phyloP scores from a whole-genome alignment of 192 early-diverging fungal genomes.

The Coemansia sp. region DNA sequence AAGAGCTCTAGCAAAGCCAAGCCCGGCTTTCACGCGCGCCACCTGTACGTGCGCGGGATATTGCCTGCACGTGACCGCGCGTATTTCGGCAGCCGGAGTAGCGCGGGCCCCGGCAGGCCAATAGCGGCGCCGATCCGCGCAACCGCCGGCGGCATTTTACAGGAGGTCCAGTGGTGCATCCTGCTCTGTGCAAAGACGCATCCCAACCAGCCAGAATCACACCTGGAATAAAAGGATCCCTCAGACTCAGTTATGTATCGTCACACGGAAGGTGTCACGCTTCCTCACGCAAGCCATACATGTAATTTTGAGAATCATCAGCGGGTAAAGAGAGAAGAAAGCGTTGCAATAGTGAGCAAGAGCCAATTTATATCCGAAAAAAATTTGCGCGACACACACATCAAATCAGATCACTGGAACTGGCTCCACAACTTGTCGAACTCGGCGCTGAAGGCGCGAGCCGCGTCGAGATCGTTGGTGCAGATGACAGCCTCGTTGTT shows the following conservation, averaged over 20 bases:
- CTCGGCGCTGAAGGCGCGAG: slow-evolving; percentile 56
- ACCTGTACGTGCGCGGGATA: not conserved
- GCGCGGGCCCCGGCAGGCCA: too few relatives aligned
- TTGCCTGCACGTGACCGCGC: not conserved
- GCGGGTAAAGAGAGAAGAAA: slow-evolving; percentile 3
- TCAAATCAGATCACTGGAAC: slow-evolving; percentile 37
- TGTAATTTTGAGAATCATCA: slow-evolving; percentile 33
- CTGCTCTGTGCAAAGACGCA: too few relatives aligned
- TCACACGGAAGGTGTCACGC: slow-evolving; percentile 30
- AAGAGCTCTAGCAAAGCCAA: not conserved
- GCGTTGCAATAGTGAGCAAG: not conserved
- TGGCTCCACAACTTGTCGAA: slow-evolving; percentile 61
- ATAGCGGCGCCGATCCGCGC: too few relatives aligned
- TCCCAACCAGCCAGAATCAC: not conserved
- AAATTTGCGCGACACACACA: slow-evolving; percentile 3
- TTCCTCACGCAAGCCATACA: slow-evolving; percentile 44
- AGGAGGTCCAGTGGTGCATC: too few relatives aligned
- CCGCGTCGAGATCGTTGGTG: slow-evolving; percentile 58
- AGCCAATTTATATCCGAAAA: not conserved
- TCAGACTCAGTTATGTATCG: slow-evolving; percentile 31
- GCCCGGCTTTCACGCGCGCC: not conserved
- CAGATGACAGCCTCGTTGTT: slow-evolving; percentile 68
- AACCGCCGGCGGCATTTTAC: too few relatives aligned
- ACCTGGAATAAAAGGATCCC: slow-evolving; percentile 1
- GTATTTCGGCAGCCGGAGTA: too few relatives aligned